phyloP scores from a whole-genome alignment of 225 moss, liverwort and hornwort genomes.

The Anthoceros angustus region DNA sequence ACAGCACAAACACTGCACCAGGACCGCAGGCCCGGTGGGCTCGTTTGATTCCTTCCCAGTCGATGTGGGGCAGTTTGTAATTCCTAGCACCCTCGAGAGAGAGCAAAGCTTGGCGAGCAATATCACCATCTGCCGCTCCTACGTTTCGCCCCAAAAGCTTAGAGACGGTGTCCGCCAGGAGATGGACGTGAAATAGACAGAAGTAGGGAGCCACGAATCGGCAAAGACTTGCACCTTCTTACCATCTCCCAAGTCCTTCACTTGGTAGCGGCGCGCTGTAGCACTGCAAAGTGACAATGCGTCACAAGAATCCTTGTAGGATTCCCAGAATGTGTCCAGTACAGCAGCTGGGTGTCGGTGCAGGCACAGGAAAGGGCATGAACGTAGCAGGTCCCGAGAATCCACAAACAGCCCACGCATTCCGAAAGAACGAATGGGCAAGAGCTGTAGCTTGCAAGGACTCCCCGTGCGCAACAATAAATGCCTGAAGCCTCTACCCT shows the following conservation, averaged over 20 bases:
- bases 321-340: not conserved
- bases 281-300: not conserved
- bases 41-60: not conserved
- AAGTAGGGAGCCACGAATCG: not conserved
- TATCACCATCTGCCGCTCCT: not conserved
- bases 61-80: not conserved
- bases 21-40: not conserved
- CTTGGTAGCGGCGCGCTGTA: not conserved
- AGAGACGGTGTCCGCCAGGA: not conserved
- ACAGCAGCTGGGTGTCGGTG: not conserved
- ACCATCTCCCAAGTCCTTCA: too few species aligned
- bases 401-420: not conserved
- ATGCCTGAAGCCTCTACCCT: not conserved
- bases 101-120: not conserved
- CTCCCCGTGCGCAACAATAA: not conserved
- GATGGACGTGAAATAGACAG: not conserved
- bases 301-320: not conserved
- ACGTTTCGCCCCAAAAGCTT: too few species aligned
- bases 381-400: not conserved
- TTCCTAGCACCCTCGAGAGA: not conserved
- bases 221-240: too few species aligned
- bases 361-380: not conserved
- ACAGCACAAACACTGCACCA: not conserved
- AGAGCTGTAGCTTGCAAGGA: not conserved
- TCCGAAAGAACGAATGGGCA: not conserved